A percentile compares a stretch with the other conserved stretches of the same genome.
phyloP scores from a whole-genome alignment of 257 asterid species.

The Nicotiana undulata region DNA sequence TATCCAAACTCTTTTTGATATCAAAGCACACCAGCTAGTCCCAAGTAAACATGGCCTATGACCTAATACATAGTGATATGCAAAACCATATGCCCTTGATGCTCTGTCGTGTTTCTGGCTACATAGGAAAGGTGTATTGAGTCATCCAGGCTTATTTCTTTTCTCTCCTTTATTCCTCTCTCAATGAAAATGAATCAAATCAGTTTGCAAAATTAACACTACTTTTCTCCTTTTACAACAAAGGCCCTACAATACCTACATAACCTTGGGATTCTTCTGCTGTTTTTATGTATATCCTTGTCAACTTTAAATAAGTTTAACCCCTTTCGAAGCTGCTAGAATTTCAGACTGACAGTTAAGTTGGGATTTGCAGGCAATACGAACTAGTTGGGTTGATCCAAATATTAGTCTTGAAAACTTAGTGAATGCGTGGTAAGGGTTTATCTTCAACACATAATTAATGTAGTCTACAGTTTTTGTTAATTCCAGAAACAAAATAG shows the following conservation, averaged over 20 bases:
- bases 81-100: background rate
- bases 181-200: background rate
- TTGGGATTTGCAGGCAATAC: too few relatives aligned
- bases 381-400: too few relatives aligned
- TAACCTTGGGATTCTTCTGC: constrained; percentile 57
- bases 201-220: constrained; percentile 13
- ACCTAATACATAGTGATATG: too few relatives aligned
- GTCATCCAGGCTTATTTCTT: background rate
- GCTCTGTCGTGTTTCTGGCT: background rate
- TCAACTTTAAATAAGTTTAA: constrained; percentile 16
- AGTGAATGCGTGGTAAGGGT: too few relatives aligned
- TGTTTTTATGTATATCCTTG: background rate
- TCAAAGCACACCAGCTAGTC: background rate
- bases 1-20: background rate
- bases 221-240: constrained; percentile 57
- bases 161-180: background rate
- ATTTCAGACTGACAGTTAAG: too few relatives aligned
- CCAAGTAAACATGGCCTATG: too few relatives aligned
- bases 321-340: background rate
- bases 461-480: too few relatives aligned
- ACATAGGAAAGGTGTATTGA: background rate
- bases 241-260: constrained; percentile 77
- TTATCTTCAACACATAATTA: too few relatives aligned
- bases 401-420: too few relatives aligned
- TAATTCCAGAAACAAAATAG: too few relatives aligned